Conservation (phyloP, 345 rosid species). For the Dipteronia dyeriana region DNA sequence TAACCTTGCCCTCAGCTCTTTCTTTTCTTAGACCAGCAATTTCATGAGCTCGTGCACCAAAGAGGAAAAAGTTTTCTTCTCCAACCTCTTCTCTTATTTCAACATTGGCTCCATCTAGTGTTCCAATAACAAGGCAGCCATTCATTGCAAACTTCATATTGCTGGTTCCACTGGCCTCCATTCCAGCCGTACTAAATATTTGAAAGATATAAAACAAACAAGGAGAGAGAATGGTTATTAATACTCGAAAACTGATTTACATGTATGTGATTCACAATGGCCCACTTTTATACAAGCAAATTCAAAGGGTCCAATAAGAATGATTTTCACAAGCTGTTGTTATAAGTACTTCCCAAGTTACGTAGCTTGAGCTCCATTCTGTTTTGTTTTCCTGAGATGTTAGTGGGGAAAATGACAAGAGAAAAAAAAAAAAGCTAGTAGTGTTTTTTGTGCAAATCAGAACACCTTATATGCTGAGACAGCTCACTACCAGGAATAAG, state of each 20-base stretch:
- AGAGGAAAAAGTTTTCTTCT: slow-evolving; percentile 55
- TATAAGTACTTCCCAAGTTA: not conserved
- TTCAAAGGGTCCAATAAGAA: not conserved
- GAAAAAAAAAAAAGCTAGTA: not conserved
- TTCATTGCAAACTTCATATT: slow-evolving; percentile 63
- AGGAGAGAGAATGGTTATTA: not conserved
- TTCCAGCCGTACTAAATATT: slow-evolving; percentile 45
- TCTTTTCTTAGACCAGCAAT: slow-evolving; percentile 51
- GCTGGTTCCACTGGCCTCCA: slow-evolving; percentile 66
- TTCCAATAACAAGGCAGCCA: slow-evolving; percentile 50
- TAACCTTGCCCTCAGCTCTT: slow-evolving; percentile 54
- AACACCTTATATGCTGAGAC: slow-evolving; percentile 56
- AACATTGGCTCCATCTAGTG: slow-evolving; percentile 55
- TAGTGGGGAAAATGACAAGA: not conserved
- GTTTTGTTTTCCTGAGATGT: not conserved
- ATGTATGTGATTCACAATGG: not conserved
- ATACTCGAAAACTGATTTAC: not conserved
- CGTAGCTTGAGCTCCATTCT: not conserved
- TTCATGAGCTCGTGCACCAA: slow-evolving; percentile 49
- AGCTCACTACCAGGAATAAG: slow-evolving; percentile 57
- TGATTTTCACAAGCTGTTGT: not conserved
- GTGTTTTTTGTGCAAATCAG: not conserved
- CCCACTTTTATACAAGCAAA: not conserved
- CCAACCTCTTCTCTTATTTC: slow-evolving; percentile 55
- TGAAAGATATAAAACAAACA: not conserved